phyloP scores from a whole-genome alignment of 2,329 filamentous ascomycete genomes.

The Dothiorella sarmentorum region DNA sequence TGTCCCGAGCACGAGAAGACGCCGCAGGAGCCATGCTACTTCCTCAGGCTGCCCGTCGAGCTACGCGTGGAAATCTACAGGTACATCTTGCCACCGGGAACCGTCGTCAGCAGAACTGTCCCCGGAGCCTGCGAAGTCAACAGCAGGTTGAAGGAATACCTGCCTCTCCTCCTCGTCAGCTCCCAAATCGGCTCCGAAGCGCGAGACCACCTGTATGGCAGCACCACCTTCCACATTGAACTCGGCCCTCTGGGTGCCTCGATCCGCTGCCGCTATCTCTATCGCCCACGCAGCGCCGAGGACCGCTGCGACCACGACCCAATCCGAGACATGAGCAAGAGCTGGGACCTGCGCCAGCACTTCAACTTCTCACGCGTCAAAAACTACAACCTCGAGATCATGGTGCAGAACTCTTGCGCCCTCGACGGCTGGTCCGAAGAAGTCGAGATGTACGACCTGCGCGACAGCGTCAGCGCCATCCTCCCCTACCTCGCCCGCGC shows the following conservation, averaged over 20 bases:
- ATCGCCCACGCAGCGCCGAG: conserved; percentile 30
- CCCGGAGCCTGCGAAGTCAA: neutral
- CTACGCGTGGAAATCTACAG: conserved; percentile 31
- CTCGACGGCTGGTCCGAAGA: conserved; percentile 31
- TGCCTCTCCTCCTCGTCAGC: conserved; percentile 27
- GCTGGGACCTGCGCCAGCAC: conserved; percentile 26
- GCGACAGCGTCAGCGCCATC: conserved; percentile 18
- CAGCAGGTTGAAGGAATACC: neutral
- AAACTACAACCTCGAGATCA: conserved; percentile 33
- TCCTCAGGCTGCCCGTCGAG: conserved; percentile 32
- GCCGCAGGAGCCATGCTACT: conserved; percentile 30
- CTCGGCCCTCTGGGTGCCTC: conserved; percentile 32
- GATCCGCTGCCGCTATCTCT: conserved; percentile 32
- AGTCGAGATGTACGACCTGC: conserved; percentile 36
- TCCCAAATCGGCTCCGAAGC: conserved; percentile 29
- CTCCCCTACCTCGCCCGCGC: conserved; percentile 20
- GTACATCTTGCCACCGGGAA: conserved; percentile 28
- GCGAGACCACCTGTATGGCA: conserved; percentile 30
- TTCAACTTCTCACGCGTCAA: conserved; percentile 32
- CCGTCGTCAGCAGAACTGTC: conserved; percentile 20
- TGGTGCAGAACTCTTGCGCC: conserved; percentile 26
- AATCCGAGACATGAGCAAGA: conserved; percentile 23
- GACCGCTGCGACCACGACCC: conserved; percentile 24
- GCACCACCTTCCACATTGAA: conserved; percentile 30
- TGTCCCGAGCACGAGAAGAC: conserved; percentile 28